These are phyloP conservation scores for Pichia sp. DNA, from an alignment of 1,139 yeast species.

Conservation along the genomic window DNA sequence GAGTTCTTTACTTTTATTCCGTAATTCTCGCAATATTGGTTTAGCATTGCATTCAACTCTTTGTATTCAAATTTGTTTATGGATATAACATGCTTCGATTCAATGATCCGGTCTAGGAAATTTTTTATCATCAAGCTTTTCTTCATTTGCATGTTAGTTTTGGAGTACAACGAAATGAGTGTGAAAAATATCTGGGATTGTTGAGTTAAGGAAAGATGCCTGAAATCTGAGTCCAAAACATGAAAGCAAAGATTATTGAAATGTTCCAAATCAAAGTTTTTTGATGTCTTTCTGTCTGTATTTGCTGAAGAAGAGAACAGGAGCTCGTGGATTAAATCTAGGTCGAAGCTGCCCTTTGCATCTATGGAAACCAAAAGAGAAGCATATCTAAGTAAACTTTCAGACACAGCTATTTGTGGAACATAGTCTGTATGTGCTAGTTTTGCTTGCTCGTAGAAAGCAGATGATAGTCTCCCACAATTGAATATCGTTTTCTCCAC, in stretches of 20 bases:
- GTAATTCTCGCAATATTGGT: constrained; percentile 21
- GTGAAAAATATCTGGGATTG: constrained; percentile 62
- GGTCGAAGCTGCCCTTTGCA: constrained; percentile 47
- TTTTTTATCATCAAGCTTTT: constrained; percentile 63
- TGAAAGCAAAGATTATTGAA: constrained; percentile 18
- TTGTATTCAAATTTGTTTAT: constrained; percentile 12
- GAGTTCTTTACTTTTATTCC: constrained; percentile 12
- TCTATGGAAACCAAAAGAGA: constrained; percentile 56
- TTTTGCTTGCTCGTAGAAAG: constrained; percentile 57
- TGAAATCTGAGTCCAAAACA: constrained; percentile 37
- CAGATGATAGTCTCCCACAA: constrained; percentile 46
- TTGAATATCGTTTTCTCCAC: constrained; percentile 49
- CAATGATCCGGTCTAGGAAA: constrained; percentile 25
- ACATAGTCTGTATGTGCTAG: constrained; percentile 66
- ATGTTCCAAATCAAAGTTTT: constrained; percentile 15
- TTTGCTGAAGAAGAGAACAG: constrained; percentile 29
- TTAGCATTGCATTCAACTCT: constrained; percentile 19
- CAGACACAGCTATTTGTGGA: constrained; percentile 79
- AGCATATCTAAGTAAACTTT: constrained; percentile 59
- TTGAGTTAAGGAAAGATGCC: constrained; percentile 43
- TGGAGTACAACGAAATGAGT: constrained; percentile 60
- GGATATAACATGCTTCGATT: constrained; percentile 14
- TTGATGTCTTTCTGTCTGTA: constrained; percentile 21
- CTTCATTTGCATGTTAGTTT: constrained; percentile 61
- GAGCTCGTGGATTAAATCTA: constrained; percentile 39